Percentiles rank a stretch among this genome's conserved stretches.
phyloP scores from a whole-genome alignment of 108 stramenopile species.

The Epithemia pelagica region DNA sequence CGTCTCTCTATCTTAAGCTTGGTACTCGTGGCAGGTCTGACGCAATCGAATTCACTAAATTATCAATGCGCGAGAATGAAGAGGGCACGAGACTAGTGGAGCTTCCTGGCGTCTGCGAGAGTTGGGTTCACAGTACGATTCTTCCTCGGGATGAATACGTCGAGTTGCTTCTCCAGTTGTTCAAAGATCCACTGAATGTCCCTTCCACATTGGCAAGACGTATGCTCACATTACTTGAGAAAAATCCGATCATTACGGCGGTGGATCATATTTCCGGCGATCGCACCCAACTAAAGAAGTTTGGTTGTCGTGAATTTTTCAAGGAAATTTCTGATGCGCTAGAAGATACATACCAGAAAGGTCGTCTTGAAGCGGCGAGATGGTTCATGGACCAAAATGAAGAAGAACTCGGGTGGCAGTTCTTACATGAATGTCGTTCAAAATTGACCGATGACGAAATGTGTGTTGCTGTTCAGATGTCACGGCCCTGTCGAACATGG shows the following conservation, averaged over 20 bases:
- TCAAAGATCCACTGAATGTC: not conserved
- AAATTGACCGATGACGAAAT: not conserved
- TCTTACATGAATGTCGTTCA: not conserved
- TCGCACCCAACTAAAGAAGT: not conserved
- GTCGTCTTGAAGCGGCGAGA: not conserved
- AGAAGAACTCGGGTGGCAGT: not conserved
- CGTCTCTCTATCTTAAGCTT: not conserved
- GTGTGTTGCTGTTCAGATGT: not conserved
- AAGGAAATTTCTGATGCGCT: not conserved
- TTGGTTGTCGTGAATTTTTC: not conserved
- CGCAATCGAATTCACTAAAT: not conserved
- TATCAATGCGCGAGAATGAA: not conserved
- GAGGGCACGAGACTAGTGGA: not conserved
- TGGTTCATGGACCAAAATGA: not conserved
- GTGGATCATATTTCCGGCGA: not conserved
- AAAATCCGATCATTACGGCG: not conserved
- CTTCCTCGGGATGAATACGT: not conserved
- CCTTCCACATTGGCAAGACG: not conserved
- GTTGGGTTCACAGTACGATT: not conserved
- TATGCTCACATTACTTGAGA: not conserved
- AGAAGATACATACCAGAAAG: not conserved
- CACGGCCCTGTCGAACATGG: not conserved
- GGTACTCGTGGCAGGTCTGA: not conserved
- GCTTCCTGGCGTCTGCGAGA: not conserved
- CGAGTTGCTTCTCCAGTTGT: not conserved